phyloP scores from a whole-genome alignment of 208 protist species.

The Trypanosoma rangeli region DNA sequence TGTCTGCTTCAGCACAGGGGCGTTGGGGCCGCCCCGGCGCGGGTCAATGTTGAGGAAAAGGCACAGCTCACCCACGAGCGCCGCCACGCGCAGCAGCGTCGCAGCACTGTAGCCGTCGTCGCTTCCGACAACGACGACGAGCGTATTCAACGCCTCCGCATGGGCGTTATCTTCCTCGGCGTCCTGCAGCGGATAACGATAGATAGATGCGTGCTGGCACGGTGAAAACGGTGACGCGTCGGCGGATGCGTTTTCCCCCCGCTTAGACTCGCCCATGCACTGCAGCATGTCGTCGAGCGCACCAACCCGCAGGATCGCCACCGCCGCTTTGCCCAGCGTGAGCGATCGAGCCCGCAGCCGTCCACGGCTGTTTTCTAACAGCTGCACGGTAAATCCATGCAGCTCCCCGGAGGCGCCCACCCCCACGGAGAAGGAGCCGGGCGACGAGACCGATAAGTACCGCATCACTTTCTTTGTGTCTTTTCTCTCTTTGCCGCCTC shows the following conservation, averaged over 20 bases:
- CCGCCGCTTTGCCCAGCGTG: conserved; percentile 9
- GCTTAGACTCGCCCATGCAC: neutral
- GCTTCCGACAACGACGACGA: conserved; percentile 18
- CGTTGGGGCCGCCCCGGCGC: conserved; percentile 10
- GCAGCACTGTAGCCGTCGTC: conserved; percentile 18
- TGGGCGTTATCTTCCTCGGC: neutral
- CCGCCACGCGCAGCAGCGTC: conserved; percentile 22
- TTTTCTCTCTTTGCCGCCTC: neutral
- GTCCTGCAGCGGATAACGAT: conserved; percentile 10
- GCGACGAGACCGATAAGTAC: conserved; percentile 18
- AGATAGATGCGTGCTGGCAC: neutral
- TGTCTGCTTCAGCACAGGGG: conserved; percentile 9
- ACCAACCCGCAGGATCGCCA: conserved; percentile 16
- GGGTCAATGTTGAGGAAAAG: conserved; percentile 26
- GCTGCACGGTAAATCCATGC: conserved; percentile 17
- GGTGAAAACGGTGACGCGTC: conserved; percentile 13
- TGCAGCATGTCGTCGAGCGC: conserved; percentile 19
- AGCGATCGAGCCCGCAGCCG: conserved; percentile 11
- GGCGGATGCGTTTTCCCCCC: neutral
- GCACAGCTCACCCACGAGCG: conserved; percentile 19
- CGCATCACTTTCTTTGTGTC: neutral
- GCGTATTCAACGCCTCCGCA: neutral
- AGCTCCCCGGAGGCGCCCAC: conserved; percentile 16
- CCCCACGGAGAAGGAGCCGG: conserved; percentile 17
- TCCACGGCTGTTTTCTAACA: conserved; percentile 19